Conservation (phyloP, 768 basidiomycete species). For the Suillus subluteus region DNA sequence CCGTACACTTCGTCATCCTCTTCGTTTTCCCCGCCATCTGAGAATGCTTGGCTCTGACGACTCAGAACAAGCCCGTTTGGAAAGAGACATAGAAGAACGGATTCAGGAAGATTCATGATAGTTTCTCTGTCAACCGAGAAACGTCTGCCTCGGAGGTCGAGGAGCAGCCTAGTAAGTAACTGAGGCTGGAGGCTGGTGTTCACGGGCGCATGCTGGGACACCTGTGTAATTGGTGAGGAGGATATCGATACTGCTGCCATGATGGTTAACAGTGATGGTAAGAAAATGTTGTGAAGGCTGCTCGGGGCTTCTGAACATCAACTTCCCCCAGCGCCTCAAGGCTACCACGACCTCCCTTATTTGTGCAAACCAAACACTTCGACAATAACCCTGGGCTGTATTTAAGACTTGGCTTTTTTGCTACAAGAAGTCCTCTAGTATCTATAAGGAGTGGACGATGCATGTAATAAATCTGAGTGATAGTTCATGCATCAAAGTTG, state of each 20-base stretch:
- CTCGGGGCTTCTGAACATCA: slow-evolving; percentile 22
- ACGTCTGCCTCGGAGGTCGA: slow-evolving; percentile 89
- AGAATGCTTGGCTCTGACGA: slow-evolving; percentile 77
- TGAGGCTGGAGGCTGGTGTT: slow-evolving; percentile 82
- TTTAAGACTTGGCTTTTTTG: not conserved
- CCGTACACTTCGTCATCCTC: slow-evolving; percentile 93
- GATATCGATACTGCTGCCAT: slow-evolving; percentile 47
- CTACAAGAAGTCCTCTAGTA: not conserved
- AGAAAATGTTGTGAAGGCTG: slow-evolving; percentile 16
- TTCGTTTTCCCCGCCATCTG: slow-evolving; percentile 72
- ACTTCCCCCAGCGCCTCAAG: slow-evolving; percentile 32
- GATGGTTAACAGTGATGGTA: slow-evolving; percentile 24
- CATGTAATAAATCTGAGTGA: not conserved
- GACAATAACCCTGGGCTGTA: not conserved
- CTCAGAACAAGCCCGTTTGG: slow-evolving; percentile 96
- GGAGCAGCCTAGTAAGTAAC: slow-evolving; percentile 83
- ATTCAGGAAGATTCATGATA: slow-evolving; percentile 98
- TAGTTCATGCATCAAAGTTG: slow-evolving; percentile 4
- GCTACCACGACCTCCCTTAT: slow-evolving; percentile 27
- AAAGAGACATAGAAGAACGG: slow-evolving; percentile 93
- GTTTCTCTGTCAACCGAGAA: slow-evolving; percentile 97
- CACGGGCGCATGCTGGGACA: slow-evolving; percentile 58
- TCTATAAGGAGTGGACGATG: slow-evolving; percentile 5
- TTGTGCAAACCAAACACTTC: slow-evolving; percentile 35
- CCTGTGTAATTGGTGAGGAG: slow-evolving; percentile 60